Evolutionary conservation across 75 land plant species (phyloP), one percentile per base, ranked within the genome.

Genomic region (Pinus tabuliformis): DNA sequence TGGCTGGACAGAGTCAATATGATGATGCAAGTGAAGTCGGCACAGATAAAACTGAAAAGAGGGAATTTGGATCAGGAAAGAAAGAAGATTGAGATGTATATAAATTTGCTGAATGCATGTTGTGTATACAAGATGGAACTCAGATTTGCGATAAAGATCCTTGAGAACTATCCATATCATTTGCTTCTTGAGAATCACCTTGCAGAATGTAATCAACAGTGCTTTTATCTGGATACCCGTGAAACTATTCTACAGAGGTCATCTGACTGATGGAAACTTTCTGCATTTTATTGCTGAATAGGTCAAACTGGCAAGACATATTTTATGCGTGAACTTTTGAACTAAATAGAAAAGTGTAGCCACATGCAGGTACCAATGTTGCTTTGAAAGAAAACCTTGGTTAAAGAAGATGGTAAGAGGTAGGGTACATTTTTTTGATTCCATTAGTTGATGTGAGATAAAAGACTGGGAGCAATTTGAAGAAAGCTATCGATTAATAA

Each of bases 41-140:
- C 70, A 37, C 33, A 37, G 70, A 37, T 30, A 66, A 39, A 9
- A 18, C 70, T 28, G 70, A 66, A 66, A 66, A 39, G 39, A 66
- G 49, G 36, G 70, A 66, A 39, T 36, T 42, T 66, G n/a, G 39
- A 66, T 20, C 45, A 66, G 33, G 66, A 63, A 30, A 24, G 17
- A 63, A 63, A 16, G 66, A 63, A 30, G 66, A 63, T 16, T 63
- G 66, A 63, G 37, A 49, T 30, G 5, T 28, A 30, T 63, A 49
- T 63, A 26, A 63, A 63, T 63, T 63, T 30, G 37, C 17, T 37
- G 11, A 16, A 13, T 63, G 6, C 17, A 6, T 13, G 17, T 30
- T 63, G 66, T 14, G 28, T 12, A 49, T 49, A 49, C 66, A 63
- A 63, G 33, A 63, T 36, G 36, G 45, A 66, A 66, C 8, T 18